These are phyloP conservation scores for Porogramme epimiltina DNA, from an alignment of 1,284 basidiomycete genomes.

Conservation along the genomic window DNA sequence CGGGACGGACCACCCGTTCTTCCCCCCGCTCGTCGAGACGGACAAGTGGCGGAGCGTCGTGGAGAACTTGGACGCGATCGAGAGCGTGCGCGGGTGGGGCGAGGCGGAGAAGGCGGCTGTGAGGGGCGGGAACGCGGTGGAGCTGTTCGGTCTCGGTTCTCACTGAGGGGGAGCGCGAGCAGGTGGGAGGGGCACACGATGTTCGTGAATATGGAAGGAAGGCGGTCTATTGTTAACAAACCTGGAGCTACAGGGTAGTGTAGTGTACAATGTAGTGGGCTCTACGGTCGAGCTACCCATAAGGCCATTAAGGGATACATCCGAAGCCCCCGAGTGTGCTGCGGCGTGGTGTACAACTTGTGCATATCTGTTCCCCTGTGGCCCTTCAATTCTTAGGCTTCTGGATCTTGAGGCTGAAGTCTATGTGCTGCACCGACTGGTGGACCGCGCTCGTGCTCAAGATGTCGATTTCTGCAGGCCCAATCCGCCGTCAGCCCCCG, in stretches of 20 bases:
- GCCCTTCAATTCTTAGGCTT: constrained; percentile 39
- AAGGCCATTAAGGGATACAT: too few relatives aligned
- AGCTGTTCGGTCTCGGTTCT: constrained; percentile 52
- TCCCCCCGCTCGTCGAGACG: constrained; percentile 71
- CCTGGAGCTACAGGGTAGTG: too few relatives aligned
- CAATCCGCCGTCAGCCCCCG: constrained; percentile 6
- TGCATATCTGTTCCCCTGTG: background rate
- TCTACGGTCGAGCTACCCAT: too few relatives aligned
- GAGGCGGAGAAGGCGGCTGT: constrained; percentile 65
- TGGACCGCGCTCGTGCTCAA: constrained; percentile 92
- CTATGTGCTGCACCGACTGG: constrained; percentile 89
- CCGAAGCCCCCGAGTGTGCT: too few relatives aligned
- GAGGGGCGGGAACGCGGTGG: constrained; percentile 69
- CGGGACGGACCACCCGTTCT: constrained; percentile 90
- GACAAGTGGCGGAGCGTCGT: constrained; percentile 83
- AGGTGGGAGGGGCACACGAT: too few relatives aligned
- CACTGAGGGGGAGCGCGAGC: too few relatives aligned
- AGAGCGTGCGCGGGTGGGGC: constrained; percentile 62
- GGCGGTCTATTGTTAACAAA: too few relatives aligned
- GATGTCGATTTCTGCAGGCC: constrained; percentile 84
- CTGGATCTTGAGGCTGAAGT: constrained; percentile 94
- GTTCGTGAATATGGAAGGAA: too few relatives aligned
- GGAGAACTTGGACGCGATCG: constrained; percentile 81
- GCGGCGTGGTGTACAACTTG: background rate
- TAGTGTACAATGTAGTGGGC: too few relatives aligned